A percentile compares a stretch with the other conserved stretches of the same genome.
Conservation (phyloP, 495 filamentous ascomycete genomes). For the Podospora bellae-mahoneyi region DNA sequence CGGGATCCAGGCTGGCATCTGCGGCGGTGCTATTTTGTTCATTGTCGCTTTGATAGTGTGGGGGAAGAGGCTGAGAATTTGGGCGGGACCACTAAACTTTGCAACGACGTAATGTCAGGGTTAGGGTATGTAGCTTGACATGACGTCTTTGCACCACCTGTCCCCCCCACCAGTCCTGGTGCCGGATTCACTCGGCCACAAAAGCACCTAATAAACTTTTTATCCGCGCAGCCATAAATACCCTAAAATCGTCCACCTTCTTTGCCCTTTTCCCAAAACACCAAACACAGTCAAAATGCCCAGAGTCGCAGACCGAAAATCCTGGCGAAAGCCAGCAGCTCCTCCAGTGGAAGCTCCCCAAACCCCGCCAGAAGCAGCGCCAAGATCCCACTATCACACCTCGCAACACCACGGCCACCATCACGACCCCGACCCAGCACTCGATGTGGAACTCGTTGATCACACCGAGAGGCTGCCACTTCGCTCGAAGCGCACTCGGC, state of each 20-base stretch:
- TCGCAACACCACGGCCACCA: too few species aligned
- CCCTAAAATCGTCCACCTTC: not conserved
- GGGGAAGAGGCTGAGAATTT: slow-evolving; percentile 42
- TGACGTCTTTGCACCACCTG: too few species aligned
- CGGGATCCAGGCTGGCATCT: slow-evolving; percentile 50
- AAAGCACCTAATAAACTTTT: too few species aligned
- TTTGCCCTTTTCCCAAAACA: not conserved
- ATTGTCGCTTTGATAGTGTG: slow-evolving; percentile 42
- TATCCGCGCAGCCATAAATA: too few species aligned
- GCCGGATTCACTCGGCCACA: too few species aligned
- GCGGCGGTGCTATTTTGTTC: slow-evolving; percentile 40
- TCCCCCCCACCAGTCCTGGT: too few species aligned
- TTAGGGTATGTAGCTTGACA: not conserved
- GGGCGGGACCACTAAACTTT: slow-evolving; percentile 30
- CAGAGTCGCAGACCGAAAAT: slow-evolving; percentile 11
- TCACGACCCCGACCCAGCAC: not conserved
- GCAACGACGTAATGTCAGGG: slow-evolving; percentile 14
- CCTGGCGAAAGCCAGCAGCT: not conserved
- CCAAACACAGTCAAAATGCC: not conserved
- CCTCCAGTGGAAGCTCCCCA: not conserved
- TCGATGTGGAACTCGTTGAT: not conserved
- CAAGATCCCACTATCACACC: not conserved
- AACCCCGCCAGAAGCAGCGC: not conserved
- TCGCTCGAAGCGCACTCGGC: not conserved
- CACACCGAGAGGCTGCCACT: not conserved